These are phyloP conservation scores for Candida hungchunana DNA, from an alignment of 805 yeast genomes.

Conservation along the genomic window DNA sequence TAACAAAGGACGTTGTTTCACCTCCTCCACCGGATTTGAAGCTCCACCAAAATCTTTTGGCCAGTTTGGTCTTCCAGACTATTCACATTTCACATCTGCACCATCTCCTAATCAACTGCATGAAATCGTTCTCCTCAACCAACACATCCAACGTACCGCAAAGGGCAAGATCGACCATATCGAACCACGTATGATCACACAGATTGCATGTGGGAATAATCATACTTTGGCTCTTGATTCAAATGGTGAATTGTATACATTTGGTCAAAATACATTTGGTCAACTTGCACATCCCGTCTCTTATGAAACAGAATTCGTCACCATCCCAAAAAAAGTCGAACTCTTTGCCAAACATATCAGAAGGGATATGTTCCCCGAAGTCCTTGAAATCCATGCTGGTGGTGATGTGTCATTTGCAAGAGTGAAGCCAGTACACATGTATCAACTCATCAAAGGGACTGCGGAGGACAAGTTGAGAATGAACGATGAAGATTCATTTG, in stretches of 20 bases:
- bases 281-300: conserved; percentile 71
- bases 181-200: conserved; percentile 42
- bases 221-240: conserved; percentile 71
- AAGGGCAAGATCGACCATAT: conserved; percentile 20
- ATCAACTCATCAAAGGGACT: conserved; percentile 27
- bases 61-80: conserved; percentile 77
- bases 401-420: conserved; percentile 59
- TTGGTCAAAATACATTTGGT: conserved; percentile 85
- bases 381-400: conserved; percentile 60
- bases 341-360: conserved; percentile 38
- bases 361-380: conserved; percentile 41
- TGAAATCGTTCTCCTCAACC: conserved; percentile 57
- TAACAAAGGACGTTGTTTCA: conserved; percentile 7
- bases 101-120: conserved; percentile 46
- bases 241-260: conserved; percentile 70
- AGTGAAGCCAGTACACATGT: conserved; percentile 30
- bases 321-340: conserved; percentile 61
- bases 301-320: conserved; percentile 59
- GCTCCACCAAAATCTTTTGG: conserved; percentile 46
- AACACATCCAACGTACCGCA: conserved; percentile 26
- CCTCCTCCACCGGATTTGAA: conserved; percentile 48
- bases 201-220: conserved; percentile 68
- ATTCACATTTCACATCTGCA: conserved; percentile 57
- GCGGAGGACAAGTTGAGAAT: conserved; percentile 19
- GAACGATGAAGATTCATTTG: conserved; percentile 26